phyloP scores from a whole-genome alignment of 306 rosid species.

The Vachellia pachyceras region DNA sequence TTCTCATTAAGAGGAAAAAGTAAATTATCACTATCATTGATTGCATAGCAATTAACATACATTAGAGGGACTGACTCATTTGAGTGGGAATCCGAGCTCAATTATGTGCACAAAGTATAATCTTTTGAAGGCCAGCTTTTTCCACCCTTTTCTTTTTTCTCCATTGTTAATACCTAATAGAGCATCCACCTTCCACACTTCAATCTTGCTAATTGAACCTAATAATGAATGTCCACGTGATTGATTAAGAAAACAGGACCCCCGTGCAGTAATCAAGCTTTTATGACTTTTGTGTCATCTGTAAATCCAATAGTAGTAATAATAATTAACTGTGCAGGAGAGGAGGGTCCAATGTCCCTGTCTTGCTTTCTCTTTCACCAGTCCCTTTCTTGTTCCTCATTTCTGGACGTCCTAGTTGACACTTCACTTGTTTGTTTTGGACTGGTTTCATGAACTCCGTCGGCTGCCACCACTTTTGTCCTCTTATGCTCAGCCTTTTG shows the following conservation, averaged over 20 bases:
- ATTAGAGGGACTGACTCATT: background rate
- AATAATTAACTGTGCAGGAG: conserved; percentile 5
- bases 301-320: conserved; percentile 8
- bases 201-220: background rate
- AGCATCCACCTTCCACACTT: background rate
- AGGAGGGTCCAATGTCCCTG: conserved; percentile 32
- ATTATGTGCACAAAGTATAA: background rate
- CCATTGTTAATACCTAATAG: background rate
- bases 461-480: background rate
- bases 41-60: background rate
- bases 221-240: background rate
- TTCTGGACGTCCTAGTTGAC: background rate
- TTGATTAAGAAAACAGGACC: background rate
- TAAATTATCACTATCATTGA: background rate
- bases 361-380: background rate
- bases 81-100: conserved; percentile 20
- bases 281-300: background rate
- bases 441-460: conserved; percentile 1
- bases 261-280: background rate
- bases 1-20: background rate
- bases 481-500: too few relatives aligned
- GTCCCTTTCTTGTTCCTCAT: conserved; percentile 5
- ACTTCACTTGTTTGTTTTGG: conserved; percentile 23
- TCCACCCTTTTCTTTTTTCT: background rate
- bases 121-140: background rate